Percentiles rank a stretch among this genome's conserved stretches.
phyloP scores from a whole-genome alignment of 306 rosid species.

The Mucuna pruriens region DNA sequence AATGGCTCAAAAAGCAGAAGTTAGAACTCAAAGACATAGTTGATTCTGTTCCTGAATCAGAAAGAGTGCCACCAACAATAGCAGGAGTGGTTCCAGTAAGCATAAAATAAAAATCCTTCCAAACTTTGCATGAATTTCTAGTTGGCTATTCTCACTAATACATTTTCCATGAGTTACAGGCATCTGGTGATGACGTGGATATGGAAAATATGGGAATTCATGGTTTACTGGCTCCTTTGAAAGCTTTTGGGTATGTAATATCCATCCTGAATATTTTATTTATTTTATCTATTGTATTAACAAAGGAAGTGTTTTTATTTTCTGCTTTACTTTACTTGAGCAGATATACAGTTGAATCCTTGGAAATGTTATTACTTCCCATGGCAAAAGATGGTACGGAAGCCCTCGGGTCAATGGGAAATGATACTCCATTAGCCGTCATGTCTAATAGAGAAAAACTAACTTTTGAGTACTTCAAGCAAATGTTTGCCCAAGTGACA shows the following conservation, averaged over 20 bases:
- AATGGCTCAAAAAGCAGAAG: conserved; percentile 9
- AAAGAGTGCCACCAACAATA: conserved; percentile 6
- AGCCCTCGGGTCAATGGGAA: conserved; percentile 19
- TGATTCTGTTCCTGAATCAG: conserved; percentile 1
- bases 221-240: conserved; percentile 9
- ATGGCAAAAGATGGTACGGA: conserved; percentile 14
- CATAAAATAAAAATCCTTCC: neutral
- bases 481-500: conserved; percentile 25
- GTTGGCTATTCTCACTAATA: neutral
- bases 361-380: conserved; percentile 20
- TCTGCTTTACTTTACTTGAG: neutral
- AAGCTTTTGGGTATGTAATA: conserved; percentile 7
- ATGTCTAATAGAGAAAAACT: conserved; percentile 22
- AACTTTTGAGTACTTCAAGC: conserved; percentile 11
- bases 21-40: conserved; percentile 9
- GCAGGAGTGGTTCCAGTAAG: conserved; percentile 4
- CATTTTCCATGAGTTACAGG: neutral
- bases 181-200: neutral
- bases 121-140: neutral
- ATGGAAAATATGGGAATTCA: conserved; percentile 14
- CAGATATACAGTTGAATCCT: conserved; percentile 5
- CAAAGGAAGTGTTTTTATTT: neutral
- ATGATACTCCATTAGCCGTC: conserved; percentile 16
- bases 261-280: neutral
- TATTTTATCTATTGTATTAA: neutral